Base-by-base conservation (phyloP, 2,329 filamentous ascomycete genomes). In the Penicillium fuscoglaucum region DNA sequence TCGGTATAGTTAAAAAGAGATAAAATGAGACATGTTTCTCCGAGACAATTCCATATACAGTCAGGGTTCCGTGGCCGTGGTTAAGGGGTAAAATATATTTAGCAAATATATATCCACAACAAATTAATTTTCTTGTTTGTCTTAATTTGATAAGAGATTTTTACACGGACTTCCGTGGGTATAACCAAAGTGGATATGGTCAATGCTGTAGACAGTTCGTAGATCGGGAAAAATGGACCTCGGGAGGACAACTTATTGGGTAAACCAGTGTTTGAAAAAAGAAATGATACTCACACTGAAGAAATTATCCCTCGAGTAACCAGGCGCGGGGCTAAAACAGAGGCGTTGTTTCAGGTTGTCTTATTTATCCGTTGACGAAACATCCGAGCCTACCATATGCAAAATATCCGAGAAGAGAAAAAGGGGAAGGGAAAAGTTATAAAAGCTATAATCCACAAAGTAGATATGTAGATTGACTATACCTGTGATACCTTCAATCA, bases 271-370 rank as follows among this genome's bases (percentile, higher is more conserved):
- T 2, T 9, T 10, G 8, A 24, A 19, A 19, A 15, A 51, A 2
- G 31, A 29, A 33, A 33, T 33, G 29, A 39, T 49, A 33, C 19
- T n/a, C 31, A n/a, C 31, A n/a, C 6, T 8, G 10, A 10, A 33
- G 12, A 39, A 52, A 43, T 60, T 54, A 48, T 62, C 59, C 61
- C 61, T 62, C 61, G 52, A 62, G 62, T 64, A 21, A 47, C 31
- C 21, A 50, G 29, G 12, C 33, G 8, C 12, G 9, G 15, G 15
- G 19, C 24, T 29, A 33, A 35, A 21, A 13, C 2, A 17, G 19
- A 43, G 50, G 9, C 21, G 50, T 64, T 62, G 55, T 63, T 63
- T 61, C 55, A 57, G 15, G 10, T 19, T 12, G 41, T 6, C n/a
- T 29, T 24, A 21, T 17, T 44, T 37, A 35, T 52, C 41, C 53